Evolutionary conservation across 345 rosid genomes (phyloP).

Genomic region (Aegle marmelos): DNA sequence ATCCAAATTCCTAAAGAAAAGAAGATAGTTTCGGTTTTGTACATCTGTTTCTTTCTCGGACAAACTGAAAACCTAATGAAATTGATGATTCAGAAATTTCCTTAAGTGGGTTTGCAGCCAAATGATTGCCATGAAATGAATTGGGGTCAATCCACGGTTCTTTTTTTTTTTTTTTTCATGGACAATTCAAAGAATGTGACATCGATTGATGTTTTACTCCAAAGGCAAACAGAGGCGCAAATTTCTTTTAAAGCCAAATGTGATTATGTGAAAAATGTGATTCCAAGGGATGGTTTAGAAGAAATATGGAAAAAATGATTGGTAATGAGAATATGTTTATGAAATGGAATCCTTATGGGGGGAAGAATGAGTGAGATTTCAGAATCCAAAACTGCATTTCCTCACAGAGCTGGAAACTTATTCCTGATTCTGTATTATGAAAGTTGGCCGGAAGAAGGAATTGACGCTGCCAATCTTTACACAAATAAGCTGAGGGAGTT

Average conservation of each 20-base stretch:
- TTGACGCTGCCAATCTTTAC: too few relatives aligned
- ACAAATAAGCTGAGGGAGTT: too few relatives aligned
- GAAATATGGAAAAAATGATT: slow-evolving; percentile 1
- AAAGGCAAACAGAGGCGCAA: background rate
- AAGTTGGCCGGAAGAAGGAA: too few relatives aligned
- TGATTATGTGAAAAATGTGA: background rate
- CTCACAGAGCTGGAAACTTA: background rate
- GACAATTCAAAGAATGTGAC: background rate
- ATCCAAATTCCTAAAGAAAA: background rate
- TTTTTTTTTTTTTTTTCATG: too few relatives aligned
- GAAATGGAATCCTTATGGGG: background rate
- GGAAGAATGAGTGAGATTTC: background rate
- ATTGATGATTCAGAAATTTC: background rate
- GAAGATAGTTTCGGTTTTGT: background rate
- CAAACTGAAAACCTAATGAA: background rate
- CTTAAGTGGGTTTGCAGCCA: background rate
- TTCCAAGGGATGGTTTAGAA: background rate
- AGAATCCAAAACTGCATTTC: background rate
- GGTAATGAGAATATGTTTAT: background rate
- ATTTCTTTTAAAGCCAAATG: background rate
- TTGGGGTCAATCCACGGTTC: background rate
- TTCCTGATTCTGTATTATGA: too few relatives aligned
- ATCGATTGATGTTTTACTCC: background rate
- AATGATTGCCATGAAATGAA: background rate
- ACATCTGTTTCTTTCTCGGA: background rate